These are phyloP conservation scores for Trichoderma sp. DNA, from an alignment of 2,329 filamentous ascomycete genomes.

Conservation along the genomic window DNA sequence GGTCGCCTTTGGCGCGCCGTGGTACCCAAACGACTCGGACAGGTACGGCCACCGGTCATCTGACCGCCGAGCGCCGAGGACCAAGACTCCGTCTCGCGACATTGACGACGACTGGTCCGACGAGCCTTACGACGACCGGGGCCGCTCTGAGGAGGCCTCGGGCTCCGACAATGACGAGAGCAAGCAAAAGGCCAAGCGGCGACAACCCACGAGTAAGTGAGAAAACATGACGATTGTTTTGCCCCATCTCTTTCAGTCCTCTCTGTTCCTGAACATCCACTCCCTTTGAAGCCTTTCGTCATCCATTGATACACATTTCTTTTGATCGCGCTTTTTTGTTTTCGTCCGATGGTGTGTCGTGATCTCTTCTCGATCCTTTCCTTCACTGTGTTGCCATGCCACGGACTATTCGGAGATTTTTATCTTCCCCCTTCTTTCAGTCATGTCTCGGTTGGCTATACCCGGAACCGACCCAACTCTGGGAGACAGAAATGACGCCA, in stretches of 20 bases:
- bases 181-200: not conserved
- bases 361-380: not conserved
- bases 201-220: conserved; percentile 27
- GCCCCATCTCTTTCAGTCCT: not conserved
- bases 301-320: not conserved
- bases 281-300: not conserved
- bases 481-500: not conserved
- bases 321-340: not conserved
- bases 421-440: not conserved
- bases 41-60: not conserved
- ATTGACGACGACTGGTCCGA: conserved; percentile 19
- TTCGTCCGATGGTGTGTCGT: not conserved
- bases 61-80: not conserved
- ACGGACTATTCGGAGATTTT: conserved; percentile 23
- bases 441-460: conserved; percentile 15
- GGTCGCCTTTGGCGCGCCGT: not conserved
- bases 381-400: conserved; percentile 5
- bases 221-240: not conserved
- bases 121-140: not conserved
- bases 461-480: not conserved
- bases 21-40: not conserved
- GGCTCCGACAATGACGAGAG: not conserved
- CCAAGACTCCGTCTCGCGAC: not conserved
- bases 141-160: not conserved
- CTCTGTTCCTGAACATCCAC: conserved; percentile 14